Evolutionary conservation across 257 asterid genomes (phyloP).

Genomic region (Osmanthus fragrans): DNA sequence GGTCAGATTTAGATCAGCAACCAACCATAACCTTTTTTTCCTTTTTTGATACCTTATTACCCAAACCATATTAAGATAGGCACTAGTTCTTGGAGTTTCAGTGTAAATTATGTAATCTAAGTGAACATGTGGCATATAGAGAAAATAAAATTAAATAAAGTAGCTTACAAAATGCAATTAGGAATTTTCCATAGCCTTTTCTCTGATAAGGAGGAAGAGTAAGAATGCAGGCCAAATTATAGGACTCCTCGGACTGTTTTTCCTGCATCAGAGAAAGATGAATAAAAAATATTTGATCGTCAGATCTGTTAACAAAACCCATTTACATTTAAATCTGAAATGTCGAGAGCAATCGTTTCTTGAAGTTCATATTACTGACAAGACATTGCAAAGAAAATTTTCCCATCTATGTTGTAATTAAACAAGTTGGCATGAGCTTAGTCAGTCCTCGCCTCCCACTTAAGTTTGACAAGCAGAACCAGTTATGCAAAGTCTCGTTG

Average conservation of each 20-base stretch:
- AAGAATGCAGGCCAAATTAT: conserved; percentile 90
- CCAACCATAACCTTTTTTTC: background rate
- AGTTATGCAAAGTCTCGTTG: background rate
- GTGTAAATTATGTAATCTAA: background rate
- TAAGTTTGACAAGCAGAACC: background rate
- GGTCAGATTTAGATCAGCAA: background rate
- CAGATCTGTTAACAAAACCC: conserved; percentile 1
- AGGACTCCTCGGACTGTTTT: conserved; percentile 95
- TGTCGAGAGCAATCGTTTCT: background rate
- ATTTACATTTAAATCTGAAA: background rate
- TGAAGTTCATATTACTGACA: background rate
- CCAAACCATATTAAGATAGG: background rate
- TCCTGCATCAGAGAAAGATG: conserved; percentile 54
- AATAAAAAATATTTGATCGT: background rate
- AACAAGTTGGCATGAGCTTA: background rate
- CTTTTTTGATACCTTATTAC: background rate
- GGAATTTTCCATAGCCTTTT: conserved; percentile 93
- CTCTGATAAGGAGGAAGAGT: conserved; percentile 98
- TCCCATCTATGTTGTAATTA: background rate
- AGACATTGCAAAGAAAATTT: background rate
- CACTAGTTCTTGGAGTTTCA: background rate
- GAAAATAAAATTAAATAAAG: conserved; percentile 17
- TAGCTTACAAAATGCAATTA: conserved; percentile 85
- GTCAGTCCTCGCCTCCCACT: background rate
- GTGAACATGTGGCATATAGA: background rate